Conservation (phyloP, 1,139 yeast genomes). For the Saccharomyces hybrid region DNA sequence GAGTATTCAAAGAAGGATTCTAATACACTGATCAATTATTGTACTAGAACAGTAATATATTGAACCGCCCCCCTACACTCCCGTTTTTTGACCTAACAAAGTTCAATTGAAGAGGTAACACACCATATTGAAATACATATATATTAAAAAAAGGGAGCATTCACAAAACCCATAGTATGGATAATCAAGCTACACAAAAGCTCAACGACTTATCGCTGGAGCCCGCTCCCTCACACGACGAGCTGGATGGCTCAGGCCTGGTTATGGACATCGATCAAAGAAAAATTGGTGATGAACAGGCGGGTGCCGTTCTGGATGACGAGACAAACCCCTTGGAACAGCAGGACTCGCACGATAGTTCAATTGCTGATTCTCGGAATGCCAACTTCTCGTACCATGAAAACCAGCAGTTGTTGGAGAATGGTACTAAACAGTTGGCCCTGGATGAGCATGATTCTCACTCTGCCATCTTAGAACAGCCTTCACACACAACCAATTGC, state of each 20-base stretch:
- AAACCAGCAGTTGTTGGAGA: conserved; percentile 26
- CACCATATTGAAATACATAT: background rate
- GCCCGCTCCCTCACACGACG: conserved; percentile 5
- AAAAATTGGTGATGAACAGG: conserved; percentile 3
- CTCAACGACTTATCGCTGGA: conserved; percentile 4
- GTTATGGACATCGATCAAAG: conserved; percentile 7
- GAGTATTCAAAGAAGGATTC: background rate
- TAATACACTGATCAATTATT: background rate
- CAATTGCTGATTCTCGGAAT: conserved; percentile 5
- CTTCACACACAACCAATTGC: conserved; percentile 4
- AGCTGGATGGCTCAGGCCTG: conserved; percentile 12
- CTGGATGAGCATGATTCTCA: conserved; percentile 16
- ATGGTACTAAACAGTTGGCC: conserved; percentile 29
- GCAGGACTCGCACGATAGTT: background rate
- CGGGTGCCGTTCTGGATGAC: conserved; percentile 3
- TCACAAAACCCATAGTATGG: background rate
- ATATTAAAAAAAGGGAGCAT: background rate
- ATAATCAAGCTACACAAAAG: background rate
- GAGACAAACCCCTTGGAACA: background rate
- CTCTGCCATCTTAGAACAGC: conserved; percentile 16
- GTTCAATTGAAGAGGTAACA: background rate
- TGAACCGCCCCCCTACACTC: background rate
- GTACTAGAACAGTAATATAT: background rate
- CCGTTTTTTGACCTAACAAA: background rate
- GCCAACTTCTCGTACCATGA: conserved; percentile 32